These are phyloP conservation scores for Leccinum incarnatum DNA, from an alignment of 768 basidiomycete species.

Conservation along the genomic window DNA sequence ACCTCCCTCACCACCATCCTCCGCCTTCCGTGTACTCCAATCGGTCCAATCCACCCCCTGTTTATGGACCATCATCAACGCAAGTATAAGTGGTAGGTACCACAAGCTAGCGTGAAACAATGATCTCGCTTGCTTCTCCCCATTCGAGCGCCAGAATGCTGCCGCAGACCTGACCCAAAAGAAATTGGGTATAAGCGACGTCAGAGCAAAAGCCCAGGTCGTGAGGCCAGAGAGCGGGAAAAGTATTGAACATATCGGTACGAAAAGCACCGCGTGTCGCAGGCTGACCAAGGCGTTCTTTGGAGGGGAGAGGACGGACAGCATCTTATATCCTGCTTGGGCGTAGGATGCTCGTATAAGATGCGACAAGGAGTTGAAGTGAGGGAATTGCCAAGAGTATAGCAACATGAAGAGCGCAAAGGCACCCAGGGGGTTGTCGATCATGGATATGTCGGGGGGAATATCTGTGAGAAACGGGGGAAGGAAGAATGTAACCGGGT, in stretches of 20 bases:
- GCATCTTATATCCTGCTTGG: constrained; percentile 91
- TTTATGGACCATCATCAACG: constrained; percentile 95
- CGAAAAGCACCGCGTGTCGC: constrained; percentile 73
- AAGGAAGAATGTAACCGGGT: constrained; percentile 59
- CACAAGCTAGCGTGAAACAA: constrained; percentile 83
- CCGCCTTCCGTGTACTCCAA: constrained; percentile 35
- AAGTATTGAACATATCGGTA: constrained; percentile 76
- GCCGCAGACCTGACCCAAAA: constrained; percentile 68
- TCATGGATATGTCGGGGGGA: constrained; percentile 43
- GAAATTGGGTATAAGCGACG: constrained; percentile 71
- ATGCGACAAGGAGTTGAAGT: constrained; percentile 93
- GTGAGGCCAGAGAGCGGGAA: constrained; percentile 89
- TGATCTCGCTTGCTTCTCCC: constrained; percentile 73
- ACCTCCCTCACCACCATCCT: neutral
- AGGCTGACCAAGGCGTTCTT: constrained; percentile 85
- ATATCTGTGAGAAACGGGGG: constrained; percentile 53
- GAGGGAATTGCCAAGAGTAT: constrained; percentile 98
- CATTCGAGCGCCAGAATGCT: constrained; percentile 68
- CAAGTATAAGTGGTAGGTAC: constrained; percentile 87
- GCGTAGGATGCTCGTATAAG: constrained; percentile 87
- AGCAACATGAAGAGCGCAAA: constrained; percentile 79
- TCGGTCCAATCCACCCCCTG: constrained; percentile 74
- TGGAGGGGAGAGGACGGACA: constrained; percentile 71
- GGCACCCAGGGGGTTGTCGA: constrained; percentile 81
- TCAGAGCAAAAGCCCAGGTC: constrained; percentile 84